Evolutionary conservation across 2,329 filamentous ascomycete species (phyloP).

Genomic region (Pseudogymnoascus sp.): DNA sequence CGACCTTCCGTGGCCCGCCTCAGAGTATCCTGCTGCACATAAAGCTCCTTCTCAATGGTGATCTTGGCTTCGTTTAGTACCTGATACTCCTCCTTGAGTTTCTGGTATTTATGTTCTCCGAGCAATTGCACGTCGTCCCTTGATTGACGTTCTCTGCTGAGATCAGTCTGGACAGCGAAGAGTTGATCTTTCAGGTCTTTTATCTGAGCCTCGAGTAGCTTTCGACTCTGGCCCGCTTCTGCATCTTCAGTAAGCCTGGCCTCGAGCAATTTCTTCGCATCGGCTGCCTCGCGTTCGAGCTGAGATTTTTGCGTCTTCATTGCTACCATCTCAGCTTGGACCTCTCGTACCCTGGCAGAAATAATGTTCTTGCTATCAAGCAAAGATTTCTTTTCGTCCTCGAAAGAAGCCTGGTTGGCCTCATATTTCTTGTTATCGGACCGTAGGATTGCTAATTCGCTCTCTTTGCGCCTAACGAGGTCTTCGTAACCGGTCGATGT

Average conservation of each 20-base stretch:
- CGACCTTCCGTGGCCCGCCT: slow-evolving; percentile 78
- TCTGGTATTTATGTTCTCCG: slow-evolving; percentile 76
- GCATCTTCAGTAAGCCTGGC: slow-evolving; percentile 84
- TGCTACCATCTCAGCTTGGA: slow-evolving; percentile 80
- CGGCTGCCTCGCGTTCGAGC: slow-evolving; percentile 78
- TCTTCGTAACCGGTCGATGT: slow-evolving; percentile 96
- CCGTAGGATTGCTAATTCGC: slow-evolving; percentile 77
- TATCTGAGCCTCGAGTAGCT: slow-evolving; percentile 78
- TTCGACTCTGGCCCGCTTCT: slow-evolving; percentile 71
- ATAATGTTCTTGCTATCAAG: slow-evolving; percentile 71
- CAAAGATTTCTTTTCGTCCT: slow-evolving; percentile 67
- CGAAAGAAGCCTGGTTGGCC: slow-evolving; percentile 67
- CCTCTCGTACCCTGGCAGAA: slow-evolving; percentile 65
- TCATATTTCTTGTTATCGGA: slow-evolving; percentile 78
- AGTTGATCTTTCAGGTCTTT: slow-evolving; percentile 79
- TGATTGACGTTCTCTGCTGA: slow-evolving; percentile 86
- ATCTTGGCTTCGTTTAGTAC: slow-evolving; percentile 90
- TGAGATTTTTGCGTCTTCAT: slow-evolving; percentile 78
- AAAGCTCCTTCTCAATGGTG: slow-evolving; percentile 95
- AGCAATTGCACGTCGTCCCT: slow-evolving; percentile 88
- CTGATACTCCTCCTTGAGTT: slow-evolving; percentile 77
- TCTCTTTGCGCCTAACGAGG: slow-evolving; percentile 85
- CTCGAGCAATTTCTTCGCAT: slow-evolving; percentile 79
- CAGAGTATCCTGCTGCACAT: slow-evolving; percentile 86
- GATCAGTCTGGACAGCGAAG: slow-evolving; percentile 75